Evolutionary conservation across 202 grass and related monocot genomes (phyloP), one percentile per base, ranked within the genome.

Genomic region (Panicum hallii): DNA sequence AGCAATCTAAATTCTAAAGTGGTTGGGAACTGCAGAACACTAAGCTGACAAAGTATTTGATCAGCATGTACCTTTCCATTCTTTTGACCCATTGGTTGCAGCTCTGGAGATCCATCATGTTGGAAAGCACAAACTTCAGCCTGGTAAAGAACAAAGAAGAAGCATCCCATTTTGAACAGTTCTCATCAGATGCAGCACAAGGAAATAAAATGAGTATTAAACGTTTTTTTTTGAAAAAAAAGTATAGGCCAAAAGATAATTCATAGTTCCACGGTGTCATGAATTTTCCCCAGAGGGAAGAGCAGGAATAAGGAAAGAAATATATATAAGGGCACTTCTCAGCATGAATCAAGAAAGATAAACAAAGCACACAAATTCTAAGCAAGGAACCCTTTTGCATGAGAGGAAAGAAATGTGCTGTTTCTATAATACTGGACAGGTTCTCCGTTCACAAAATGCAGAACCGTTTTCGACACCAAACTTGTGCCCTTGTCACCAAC

Each of bases 41-140:
- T 53, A 72, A 70, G 45, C 9, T 72, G 22, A 52, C n/a, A 49
- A 47, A 32, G 32, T 32, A 32, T 32, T 16, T 60, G 48, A 48
- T 62, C 30, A 63, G 38, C 38, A 75, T 41, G 20, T 79, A 99
- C 96, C 88, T 96, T 96, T 93, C 96, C 96, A 83, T 94, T 96
- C 74, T 99, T 99, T 79, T 95, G 90, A 90, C 93, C 94, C 87
- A 91, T 93, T 89, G 96, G 91, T 91, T 94, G 93, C 56, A 99
- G 82, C 34, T 99, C 90, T 53, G 94, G 74, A 78, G 91, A 94
- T 74, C 90, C 88, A 89, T 94, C 96, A 83, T 99, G 84, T 34
- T 99, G 86, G 30, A 99, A 95, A 52, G 86, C 93, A 82, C 91
- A 86, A 80, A 96, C 90, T 92, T 99, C 93, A 78, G 91, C 93